Conservation (phyloP, 805 yeast genomes). For the Candida arabinofermentans region DNA sequence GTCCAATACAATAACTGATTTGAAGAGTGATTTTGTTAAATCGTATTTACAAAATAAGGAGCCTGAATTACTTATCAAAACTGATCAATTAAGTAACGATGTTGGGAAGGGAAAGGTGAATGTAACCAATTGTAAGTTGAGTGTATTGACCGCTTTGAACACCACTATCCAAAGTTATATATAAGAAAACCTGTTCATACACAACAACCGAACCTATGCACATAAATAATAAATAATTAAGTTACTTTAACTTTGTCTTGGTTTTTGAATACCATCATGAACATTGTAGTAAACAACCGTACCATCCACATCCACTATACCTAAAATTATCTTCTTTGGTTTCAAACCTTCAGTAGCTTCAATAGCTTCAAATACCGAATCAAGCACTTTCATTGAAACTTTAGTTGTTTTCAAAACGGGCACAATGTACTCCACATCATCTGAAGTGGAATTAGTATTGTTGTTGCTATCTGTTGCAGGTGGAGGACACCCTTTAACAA, state of each 20-base stretch:
- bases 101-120: too few species aligned
- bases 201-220: not conserved
- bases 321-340: conserved; percentile 48
- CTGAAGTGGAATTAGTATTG: too few species aligned
- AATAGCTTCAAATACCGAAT: conserved; percentile 35
- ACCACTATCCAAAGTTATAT: conserved; percentile 2
- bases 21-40: conserved; percentile 40
- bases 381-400: conserved; percentile 37
- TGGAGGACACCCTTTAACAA: conserved; percentile 34
- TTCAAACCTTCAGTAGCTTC: conserved; percentile 14
- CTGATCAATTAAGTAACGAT: not conserved
- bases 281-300: conserved; percentile 67
- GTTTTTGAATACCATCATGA: conserved; percentile 63
- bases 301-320: conserved; percentile 59
- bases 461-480: conserved; percentile 2
- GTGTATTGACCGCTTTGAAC: conserved; percentile 3
- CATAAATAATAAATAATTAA: not conserved
- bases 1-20: conserved; percentile 20
- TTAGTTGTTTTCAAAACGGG: conserved; percentile 30
- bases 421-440: conserved; percentile 30
- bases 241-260: conserved; percentile 33
- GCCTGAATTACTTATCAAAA: conserved; percentile 24
- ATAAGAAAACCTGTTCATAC: not conserved
- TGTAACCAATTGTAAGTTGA: too few species aligned
- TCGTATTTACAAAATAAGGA: conserved; percentile 31